Conservation (phyloP, 805 yeast genomes). For the Maudiozyma saulgeensis region DNA sequence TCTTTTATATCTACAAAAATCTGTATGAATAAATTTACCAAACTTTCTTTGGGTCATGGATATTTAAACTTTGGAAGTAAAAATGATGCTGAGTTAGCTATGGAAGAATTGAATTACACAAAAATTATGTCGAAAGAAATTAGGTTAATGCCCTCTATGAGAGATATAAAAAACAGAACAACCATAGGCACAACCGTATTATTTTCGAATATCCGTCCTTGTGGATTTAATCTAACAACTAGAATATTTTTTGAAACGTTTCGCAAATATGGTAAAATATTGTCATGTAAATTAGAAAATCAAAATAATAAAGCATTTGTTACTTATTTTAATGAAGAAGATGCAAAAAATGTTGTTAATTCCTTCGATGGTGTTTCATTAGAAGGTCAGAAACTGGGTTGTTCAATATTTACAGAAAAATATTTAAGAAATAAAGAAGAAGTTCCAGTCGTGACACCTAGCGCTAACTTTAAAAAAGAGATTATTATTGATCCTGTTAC, state of each 20-base stretch:
- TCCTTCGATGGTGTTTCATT: constrained; percentile 16
- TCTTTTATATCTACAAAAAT: constrained; percentile 51
- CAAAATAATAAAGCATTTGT: constrained; percentile 35
- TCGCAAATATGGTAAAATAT: constrained; percentile 36
- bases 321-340: constrained; percentile 27
- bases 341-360: constrained; percentile 31
- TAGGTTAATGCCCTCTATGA: constrained; percentile 47
- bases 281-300: constrained; percentile 34
- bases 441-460: too few relatives aligned
- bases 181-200: constrained; percentile 44
- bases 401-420: constrained; percentile 3
- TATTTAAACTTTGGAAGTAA: constrained; percentile 51
- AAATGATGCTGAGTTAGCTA: constrained; percentile 45
- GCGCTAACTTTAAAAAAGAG: background rate
- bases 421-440: background rate
- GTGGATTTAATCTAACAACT: constrained; percentile 29
- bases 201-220: constrained; percentile 36
- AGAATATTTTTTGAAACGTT: constrained; percentile 42
- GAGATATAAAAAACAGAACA: constrained; percentile 33
- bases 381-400: constrained; percentile 13
- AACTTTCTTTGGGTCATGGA: constrained; percentile 60
- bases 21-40: constrained; percentile 45
- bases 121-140: constrained; percentile 35
- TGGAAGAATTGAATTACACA: constrained; percentile 47
- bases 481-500: background rate